Conservation (phyloP, 805 yeast species). For the Candida pini region DNA sequence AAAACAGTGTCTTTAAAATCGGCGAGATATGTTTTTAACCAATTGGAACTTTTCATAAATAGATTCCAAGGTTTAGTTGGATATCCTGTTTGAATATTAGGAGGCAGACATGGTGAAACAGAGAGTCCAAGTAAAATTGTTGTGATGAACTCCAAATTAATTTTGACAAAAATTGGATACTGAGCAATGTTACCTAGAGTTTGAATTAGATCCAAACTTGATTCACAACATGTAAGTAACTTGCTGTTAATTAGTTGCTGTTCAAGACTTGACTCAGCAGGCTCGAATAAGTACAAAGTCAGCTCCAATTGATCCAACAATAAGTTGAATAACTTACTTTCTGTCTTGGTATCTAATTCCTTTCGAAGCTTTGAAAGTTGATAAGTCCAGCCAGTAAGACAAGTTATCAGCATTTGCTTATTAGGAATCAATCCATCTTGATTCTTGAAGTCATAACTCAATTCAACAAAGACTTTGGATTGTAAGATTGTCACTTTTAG, state of each 20-base stretch:
- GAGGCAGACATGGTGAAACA: conserved; percentile 7
- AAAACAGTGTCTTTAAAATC: conserved; percentile 12
- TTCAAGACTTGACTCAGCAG: conserved; percentile 7
- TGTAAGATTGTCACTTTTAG: conserved; percentile 15
- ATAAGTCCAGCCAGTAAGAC: conserved; percentile 21
- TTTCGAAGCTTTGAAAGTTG: conserved; percentile 9
- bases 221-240: conserved; percentile 5
- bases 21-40: conserved; percentile 4
- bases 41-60: conserved; percentile 5
- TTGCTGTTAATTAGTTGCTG: conserved; percentile 6
- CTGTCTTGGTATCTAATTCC: neutral
- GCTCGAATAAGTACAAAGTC: conserved; percentile 17
- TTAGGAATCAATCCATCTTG: conserved; percentile 9
- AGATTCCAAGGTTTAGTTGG: conserved; percentile 2
- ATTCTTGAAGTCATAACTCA: conserved; percentile 16
- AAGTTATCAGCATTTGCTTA: conserved; percentile 13
- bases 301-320: conserved; percentile 14
- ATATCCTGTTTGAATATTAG: neutral
- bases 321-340: conserved; percentile 3
- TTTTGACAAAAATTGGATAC: conserved; percentile 19
- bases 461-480: conserved; percentile 16
- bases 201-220: conserved; percentile 3
- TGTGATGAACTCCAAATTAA: conserved; percentile 18
- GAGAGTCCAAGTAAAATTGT: conserved; percentile 8
- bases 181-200: conserved; percentile 6